A percentile compares a stretch with the other conserved stretches of the same genome.
Evolutionary conservation across 2,329 filamentous ascomycete genomes (phyloP).

Genomic region (Hypocreales sp.): DNA sequence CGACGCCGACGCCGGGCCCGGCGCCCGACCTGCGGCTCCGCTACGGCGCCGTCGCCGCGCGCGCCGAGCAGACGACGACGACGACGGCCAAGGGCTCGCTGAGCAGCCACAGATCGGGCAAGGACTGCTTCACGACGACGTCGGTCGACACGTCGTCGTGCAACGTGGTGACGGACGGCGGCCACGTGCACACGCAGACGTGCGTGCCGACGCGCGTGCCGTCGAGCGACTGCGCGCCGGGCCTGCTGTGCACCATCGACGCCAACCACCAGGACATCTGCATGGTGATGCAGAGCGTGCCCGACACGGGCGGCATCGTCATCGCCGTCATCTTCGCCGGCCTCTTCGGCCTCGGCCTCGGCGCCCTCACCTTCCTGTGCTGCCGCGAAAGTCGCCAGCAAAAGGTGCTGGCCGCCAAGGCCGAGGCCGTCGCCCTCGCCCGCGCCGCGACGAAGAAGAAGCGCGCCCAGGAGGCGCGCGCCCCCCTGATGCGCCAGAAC

Average conservation of each 20-base stretch:
- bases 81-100: no score
- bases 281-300: constrained; percentile 18
- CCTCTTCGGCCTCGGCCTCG: constrained; percentile 20
- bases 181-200: constrained; percentile 16
- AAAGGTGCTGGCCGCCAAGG: constrained; percentile 25
- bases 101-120: constrained; percentile 7
- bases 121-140: constrained; percentile 21
- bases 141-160: constrained; percentile 21
- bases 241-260: constrained; percentile 28
- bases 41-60: no score
- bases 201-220: constrained; percentile 22
- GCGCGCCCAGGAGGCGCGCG: constrained; percentile 16
- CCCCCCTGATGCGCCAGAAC: constrained; percentile 20
- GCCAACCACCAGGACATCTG: constrained; percentile 21
- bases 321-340: constrained; percentile 30
- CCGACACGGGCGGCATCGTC: constrained; percentile 29
- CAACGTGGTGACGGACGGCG: constrained; percentile 20
- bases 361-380: constrained; percentile 32
- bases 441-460: constrained; percentile 30
- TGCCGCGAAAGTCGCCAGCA: constrained; percentile 31
- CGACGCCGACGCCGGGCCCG: no score
- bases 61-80: no score
- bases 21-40: no score
- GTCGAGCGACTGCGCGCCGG: constrained; percentile 23
- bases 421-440: constrained; percentile 33